These are phyloP conservation scores for Argentina anserina DNA, from an alignment of 306 rosid species.

Conservation along the genomic window DNA sequence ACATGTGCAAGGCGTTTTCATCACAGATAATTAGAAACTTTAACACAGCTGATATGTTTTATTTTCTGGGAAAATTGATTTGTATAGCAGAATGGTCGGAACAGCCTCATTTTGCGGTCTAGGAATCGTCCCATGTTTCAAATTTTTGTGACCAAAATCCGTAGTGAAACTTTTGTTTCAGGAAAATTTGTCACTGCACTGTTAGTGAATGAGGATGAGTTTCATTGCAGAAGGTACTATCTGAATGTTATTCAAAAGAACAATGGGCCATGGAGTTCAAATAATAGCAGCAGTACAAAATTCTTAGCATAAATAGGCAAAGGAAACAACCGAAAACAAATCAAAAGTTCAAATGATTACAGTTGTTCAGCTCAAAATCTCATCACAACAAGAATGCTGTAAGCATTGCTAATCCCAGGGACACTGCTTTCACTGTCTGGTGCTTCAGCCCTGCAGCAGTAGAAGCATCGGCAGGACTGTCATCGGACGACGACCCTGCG, in stretches of 20 bases:
- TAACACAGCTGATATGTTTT: neutral
- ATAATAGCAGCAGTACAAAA: slow-evolving; percentile 6
- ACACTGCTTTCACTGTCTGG: neutral
- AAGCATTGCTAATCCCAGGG: slow-evolving; percentile 17
- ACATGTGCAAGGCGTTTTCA: neutral
- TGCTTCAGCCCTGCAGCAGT: slow-evolving; percentile 22
- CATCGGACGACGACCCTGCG: slow-evolving; percentile 26
- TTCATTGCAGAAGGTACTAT: neutral
- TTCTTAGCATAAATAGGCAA: neutral
- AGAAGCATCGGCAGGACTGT: slow-evolving; percentile 27
- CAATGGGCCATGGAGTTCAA: neutral
- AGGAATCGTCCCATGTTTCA: neutral
- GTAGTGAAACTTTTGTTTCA: neutral
- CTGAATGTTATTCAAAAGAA: slow-evolving; percentile 2
- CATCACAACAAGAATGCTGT: slow-evolving; percentile 4
- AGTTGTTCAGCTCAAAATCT: slow-evolving; percentile 1
- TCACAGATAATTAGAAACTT: neutral
- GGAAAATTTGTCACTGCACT: neutral
- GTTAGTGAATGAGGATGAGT: neutral
- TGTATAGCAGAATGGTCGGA: neutral
- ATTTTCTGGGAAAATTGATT: neutral
- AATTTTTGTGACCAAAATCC: neutral
- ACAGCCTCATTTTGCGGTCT: neutral
- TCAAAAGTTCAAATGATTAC: neutral
- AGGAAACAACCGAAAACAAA: neutral